Percentiles rank a stretch among this genome's conserved stretches.
These are phyloP conservation scores for Pythium scleroteichum DNA, from an alignment of 352 stramenopile species.

Conservation along the genomic window DNA sequence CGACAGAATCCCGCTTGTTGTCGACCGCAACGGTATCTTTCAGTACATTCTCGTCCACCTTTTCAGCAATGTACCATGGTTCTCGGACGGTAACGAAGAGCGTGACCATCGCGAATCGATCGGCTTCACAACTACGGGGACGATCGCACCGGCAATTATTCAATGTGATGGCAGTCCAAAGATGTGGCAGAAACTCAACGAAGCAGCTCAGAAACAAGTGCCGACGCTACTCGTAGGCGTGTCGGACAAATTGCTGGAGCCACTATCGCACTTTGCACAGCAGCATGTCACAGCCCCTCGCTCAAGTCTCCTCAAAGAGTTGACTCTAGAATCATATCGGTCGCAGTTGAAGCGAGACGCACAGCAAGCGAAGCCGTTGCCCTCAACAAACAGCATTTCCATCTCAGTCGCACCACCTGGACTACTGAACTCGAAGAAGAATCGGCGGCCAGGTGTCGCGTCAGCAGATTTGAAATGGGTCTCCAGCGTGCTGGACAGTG, in stretches of 20 bases:
- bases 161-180: slow-evolving; percentile 28
- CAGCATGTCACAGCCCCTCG: neutral
- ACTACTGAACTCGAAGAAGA: neutral
- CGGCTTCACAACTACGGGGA: slow-evolving; percentile 12
- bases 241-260: neutral
- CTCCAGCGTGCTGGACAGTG: neutral
- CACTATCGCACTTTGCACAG: slow-evolving; percentile 7
- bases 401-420: neutral
- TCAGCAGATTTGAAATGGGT: slow-evolving; percentile 1
- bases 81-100: slow-evolving; percentile 25
- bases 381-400: neutral
- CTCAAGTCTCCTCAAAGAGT: neutral
- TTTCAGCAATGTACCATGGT: slow-evolving; percentile 46
- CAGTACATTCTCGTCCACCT: slow-evolving; percentile 52
- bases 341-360: slow-evolving; percentile 20
- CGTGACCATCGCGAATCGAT: slow-evolving; percentile 17
- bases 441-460: neutral
- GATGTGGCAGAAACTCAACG: slow-evolving; percentile 24
- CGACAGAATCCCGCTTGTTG: slow-evolving; percentile 44
- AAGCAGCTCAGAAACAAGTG: slow-evolving; percentile 18
- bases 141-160: slow-evolving; percentile 13
- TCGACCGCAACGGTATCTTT: slow-evolving; percentile 41
- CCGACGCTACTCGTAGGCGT: slow-evolving; percentile 23
- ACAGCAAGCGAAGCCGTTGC: slow-evolving; percentile 9
- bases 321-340: slow-evolving; percentile 19